A percentile compares a stretch with the other conserved stretches of the same genome.
phyloP scores from a whole-genome alignment of 805 yeast genomes.

The Helenozyma rhizophorensis region DNA sequence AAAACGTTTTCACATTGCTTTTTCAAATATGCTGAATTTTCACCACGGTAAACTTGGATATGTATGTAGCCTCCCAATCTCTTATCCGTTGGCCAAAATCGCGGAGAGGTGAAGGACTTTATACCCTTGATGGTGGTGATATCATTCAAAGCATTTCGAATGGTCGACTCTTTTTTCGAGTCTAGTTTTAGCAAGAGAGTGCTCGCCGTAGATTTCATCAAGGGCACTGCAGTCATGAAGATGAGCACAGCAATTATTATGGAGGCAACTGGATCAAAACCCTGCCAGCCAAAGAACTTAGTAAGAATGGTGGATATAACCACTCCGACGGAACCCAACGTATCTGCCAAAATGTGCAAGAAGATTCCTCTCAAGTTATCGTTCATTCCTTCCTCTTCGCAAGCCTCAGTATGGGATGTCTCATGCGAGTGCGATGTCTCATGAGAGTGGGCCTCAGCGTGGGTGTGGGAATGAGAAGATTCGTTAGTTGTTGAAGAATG shows the following conservation, averaged over 20 bases:
- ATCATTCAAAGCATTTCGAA: constrained; percentile 65
- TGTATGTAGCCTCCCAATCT: constrained; percentile 66
- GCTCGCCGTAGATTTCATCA: constrained; percentile 75
- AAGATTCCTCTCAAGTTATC: constrained; percentile 92
- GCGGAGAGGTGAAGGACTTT: constrained; percentile 78
- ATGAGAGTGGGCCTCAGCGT: constrained; percentile 15
- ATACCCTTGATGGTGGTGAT: constrained; percentile 72
- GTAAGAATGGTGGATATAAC: constrained; percentile 84
- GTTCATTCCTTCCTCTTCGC: constrained; percentile 22
- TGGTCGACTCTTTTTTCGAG: constrained; percentile 52
- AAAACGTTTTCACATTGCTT: constrained; percentile 57
- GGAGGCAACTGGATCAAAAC: constrained; percentile 92
- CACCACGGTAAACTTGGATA: constrained; percentile 66
- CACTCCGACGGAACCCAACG: constrained; percentile 95
- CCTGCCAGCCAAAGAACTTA: constrained; percentile 58
- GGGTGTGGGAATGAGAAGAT: constrained; percentile 19
- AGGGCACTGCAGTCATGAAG: constrained; percentile 76
- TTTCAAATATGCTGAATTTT: constrained; percentile 56
- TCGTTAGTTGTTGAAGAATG: too few relatives aligned
- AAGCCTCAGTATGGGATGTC: constrained; percentile 3
- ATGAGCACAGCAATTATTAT: constrained; percentile 79
- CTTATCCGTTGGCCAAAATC: constrained; percentile 74
- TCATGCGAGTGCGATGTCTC: constrained; percentile 10
- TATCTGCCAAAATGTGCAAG: constrained; percentile 90
- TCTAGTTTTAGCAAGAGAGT: constrained; percentile 63